Conservation (phyloP, 441 rosid genomes). For the Gossypium davidsonii region DNA sequence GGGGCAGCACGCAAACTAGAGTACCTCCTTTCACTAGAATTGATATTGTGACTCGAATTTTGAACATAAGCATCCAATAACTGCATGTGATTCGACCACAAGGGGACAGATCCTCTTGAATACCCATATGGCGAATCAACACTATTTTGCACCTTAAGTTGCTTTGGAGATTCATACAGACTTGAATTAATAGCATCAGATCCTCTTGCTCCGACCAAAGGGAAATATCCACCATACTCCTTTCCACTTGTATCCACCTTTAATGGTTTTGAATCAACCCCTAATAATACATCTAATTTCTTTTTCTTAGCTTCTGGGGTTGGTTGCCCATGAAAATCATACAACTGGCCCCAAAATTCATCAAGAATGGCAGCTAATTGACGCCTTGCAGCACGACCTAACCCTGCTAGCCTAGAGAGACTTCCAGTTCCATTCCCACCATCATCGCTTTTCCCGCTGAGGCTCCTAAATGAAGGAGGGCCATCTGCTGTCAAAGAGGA, state of each 20-base stretch:
- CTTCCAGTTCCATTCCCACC: constrained; percentile 82
- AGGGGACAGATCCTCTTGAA: constrained; percentile 50
- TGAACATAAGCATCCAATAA: constrained; percentile 51
- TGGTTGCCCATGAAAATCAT: constrained; percentile 66
- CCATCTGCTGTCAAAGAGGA: constrained; percentile 51
- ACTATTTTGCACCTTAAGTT: constrained; percentile 45
- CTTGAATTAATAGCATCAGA: constrained; percentile 44
- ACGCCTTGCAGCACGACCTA: constrained; percentile 94
- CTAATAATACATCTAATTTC: constrained; percentile 54
- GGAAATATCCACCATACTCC: constrained; percentile 42
- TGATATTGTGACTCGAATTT: constrained; percentile 38
- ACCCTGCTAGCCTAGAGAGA: constrained; percentile 84
- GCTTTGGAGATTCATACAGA: constrained; percentile 51
- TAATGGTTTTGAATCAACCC: constrained; percentile 42
- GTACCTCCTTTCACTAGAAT: constrained; percentile 49
- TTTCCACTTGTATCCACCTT: constrained; percentile 47
- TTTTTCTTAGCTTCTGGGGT: constrained; percentile 61
- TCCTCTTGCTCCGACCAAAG: constrained; percentile 49
- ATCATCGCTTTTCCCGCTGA: constrained; percentile 70
- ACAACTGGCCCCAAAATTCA: constrained; percentile 95
- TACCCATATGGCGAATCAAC: constrained; percentile 53
- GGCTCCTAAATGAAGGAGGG: constrained; percentile 77
- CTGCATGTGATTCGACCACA: constrained; percentile 49
- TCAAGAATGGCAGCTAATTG: constrained; percentile 69
- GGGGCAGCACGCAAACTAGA: constrained; percentile 58